A percentile compares a stretch with the other conserved stretches of the same genome.
Evolutionary conservation across 768 basidiomycete genomes (phyloP).

Genomic region (Cystobasidium ongulense): DNA sequence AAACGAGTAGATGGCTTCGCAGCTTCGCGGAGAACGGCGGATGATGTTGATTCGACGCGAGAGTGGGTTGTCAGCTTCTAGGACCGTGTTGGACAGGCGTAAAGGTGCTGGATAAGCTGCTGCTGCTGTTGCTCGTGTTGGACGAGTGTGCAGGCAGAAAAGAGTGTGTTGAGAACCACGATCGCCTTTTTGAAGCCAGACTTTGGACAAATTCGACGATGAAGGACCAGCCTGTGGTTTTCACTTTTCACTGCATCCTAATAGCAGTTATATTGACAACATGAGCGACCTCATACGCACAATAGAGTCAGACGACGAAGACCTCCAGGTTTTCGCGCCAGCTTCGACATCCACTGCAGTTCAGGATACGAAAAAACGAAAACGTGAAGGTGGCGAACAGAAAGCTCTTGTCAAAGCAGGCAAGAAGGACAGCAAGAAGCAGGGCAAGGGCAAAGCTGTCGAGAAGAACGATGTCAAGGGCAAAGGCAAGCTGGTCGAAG

Average conservation of each 20-base stretch:
- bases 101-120: neutral
- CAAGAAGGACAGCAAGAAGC: slow-evolving; percentile 26
- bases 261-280: neutral
- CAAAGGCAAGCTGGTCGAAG: slow-evolving; percentile 1
- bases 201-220: neutral
- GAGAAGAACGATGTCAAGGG: slow-evolving; percentile 6
- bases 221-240: neutral
- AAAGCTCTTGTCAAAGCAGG: neutral
- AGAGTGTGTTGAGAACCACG: neutral
- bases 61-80: neutral
- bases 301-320: slow-evolving; percentile 41
- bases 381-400: slow-evolving; percentile 18
- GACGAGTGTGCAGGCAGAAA: neutral
- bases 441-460: neutral
- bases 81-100: slow-evolving; percentile 8
- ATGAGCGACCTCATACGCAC: slow-evolving; percentile 40
- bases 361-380: slow-evolving; percentile 27
- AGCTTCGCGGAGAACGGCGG: neutral
- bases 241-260: neutral
- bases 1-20: neutral
- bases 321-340: neutral
- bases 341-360: neutral
- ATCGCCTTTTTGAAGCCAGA: neutral
- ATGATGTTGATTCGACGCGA: neutral
- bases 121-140: slow-evolving; percentile 9